Evolutionary conservation across 345 rosid species (phyloP).

Genomic region (Carallia brachiata): DNA sequence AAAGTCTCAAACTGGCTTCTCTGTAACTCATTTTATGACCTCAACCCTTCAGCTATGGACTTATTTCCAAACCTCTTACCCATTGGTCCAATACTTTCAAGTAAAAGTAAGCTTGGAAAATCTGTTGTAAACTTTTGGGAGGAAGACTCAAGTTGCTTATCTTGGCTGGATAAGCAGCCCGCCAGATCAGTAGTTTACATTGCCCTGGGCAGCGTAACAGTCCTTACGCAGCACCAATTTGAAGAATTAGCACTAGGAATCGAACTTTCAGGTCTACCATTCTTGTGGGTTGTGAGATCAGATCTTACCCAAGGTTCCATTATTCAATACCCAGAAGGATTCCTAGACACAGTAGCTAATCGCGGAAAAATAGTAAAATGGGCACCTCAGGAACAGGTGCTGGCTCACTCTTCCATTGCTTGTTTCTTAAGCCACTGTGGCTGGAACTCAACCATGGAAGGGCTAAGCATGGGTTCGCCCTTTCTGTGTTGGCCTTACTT

Average conservation of each 20-base stretch:
- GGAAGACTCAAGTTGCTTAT: slow-evolving; percentile 7
- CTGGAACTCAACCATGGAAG: slow-evolving; percentile 9
- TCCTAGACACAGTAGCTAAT: background rate
- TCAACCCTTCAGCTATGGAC: slow-evolving; percentile 10
- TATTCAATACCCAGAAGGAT: background rate
- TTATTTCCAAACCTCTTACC: slow-evolving; percentile 3
- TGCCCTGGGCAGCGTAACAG: slow-evolving; percentile 11
- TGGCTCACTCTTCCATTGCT: slow-evolving; percentile 4
- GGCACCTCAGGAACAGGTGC: slow-evolving; percentile 19
- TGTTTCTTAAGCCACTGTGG: slow-evolving; percentile 19
- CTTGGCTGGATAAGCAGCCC: slow-evolving; percentile 11
- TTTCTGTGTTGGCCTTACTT: slow-evolving; percentile 8
- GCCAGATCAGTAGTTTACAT: slow-evolving; percentile 9
- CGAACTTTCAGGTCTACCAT: slow-evolving; percentile 1
- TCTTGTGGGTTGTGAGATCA: slow-evolving; percentile 14
- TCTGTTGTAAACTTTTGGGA: background rate
- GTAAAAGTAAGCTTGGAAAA: background rate
- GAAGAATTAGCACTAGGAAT: slow-evolving; percentile 9
- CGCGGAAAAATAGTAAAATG: slow-evolving; percentile 5
- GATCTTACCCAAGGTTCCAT: background rate
- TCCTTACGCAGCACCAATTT: slow-evolving; percentile 1
- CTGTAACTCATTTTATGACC: background rate
- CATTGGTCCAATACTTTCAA: slow-evolving; percentile 6
- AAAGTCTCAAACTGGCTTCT: background rate
- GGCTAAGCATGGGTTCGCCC: slow-evolving; percentile 11